A percentile compares a stretch with the other conserved stretches of the same genome.
These are phyloP conservation scores for Stropharia rugosoannulata DNA, from an alignment of 768 basidiomycete genomes.

Conservation along the genomic window DNA sequence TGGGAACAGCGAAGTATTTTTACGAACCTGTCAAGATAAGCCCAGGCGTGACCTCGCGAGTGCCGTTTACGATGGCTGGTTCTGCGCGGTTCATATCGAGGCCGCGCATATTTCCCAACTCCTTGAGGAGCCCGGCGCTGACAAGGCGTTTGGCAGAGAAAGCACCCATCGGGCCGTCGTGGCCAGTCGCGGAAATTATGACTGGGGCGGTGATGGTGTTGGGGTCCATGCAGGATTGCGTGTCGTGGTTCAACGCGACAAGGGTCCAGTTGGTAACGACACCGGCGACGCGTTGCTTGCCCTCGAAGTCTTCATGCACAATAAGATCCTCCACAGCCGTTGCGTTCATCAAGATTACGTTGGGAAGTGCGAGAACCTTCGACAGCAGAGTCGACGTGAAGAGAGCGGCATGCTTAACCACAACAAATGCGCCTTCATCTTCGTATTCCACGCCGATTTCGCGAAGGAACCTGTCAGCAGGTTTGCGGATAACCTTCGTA, in stretches of 20 bases:
- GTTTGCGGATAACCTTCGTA: slow-evolving; percentile 70
- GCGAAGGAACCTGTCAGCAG: slow-evolving; percentile 67
- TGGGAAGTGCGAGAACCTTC: slow-evolving; percentile 66
- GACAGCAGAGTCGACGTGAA: slow-evolving; percentile 79
- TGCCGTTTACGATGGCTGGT: slow-evolving; percentile 76
- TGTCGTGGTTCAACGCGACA: slow-evolving; percentile 63
- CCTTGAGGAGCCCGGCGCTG: slow-evolving; percentile 69
- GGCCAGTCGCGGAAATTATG: slow-evolving; percentile 69
- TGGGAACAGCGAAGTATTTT: neutral
- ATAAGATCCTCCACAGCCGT: slow-evolving; percentile 83
- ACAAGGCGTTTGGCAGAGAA: slow-evolving; percentile 81
- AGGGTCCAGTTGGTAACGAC: slow-evolving; percentile 55
- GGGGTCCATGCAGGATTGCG: slow-evolving; percentile 78
- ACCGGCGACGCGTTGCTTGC: slow-evolving; percentile 49
- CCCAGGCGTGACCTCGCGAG: slow-evolving; percentile 74
- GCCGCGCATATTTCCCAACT: slow-evolving; percentile 78
- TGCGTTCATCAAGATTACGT: slow-evolving; percentile 75
- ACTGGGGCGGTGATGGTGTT: slow-evolving; percentile 82
- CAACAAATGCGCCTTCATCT: slow-evolving; percentile 74
- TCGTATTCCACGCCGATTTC: slow-evolving; percentile 74
- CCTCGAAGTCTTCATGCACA: slow-evolving; percentile 56
- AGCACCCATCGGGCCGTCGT: slow-evolving; percentile 80
- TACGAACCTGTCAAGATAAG: slow-evolving; percentile 69
- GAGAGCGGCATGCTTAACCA: slow-evolving; percentile 80
- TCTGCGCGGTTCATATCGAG: slow-evolving; percentile 84